Evolutionary conservation across 202 grass and related monocot species (phyloP), one percentile per base, ranked within the genome.

Genomic region (Zoysia matrella): DNA sequence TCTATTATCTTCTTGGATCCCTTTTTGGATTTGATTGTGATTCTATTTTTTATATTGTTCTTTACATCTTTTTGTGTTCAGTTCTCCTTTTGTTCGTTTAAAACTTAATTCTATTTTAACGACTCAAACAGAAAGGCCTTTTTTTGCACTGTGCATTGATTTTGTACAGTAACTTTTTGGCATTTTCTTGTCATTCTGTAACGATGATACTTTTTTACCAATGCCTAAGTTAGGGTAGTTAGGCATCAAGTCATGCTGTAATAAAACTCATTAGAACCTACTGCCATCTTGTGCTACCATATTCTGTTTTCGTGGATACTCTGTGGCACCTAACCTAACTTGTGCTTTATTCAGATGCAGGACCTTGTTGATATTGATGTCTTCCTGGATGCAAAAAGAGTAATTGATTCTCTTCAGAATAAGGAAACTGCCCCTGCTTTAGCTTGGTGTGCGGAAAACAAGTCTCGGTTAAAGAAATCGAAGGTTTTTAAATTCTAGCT

Each of bases 371-470:
- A 99, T 82, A 90, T 92, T 75, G 87, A 99, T 86, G 85, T 94
- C 54, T 99, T 99, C 49, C 67, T 90, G 7, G 89, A 96, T 83
- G 93, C 91, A 60, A 99, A 91, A 92, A 86, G 83, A 88, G 87
- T 99, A 73, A 90, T 96, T 42, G 91, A 92, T 81, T 99, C 97
- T 84, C 97, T 99, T 82, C 91, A 76, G 57, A 92, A 96, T 67
- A 99, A 90, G 76, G 93, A 99, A 81, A 89, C 92, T 42, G 71
- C 75, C 87, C 91, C 85, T 82, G 97, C 93, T 87, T 83, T 99
- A 75, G 83, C 87, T 65, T 99, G 97, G 93, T 99, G 91, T 90
- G 89, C 96, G 47, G 97, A 99, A 90, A 99, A 99, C 76, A 96
- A 94, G 77, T 92, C 91, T 10, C 88, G 91, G 42, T 79, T 99